Evolutionary conservation across 768 basidiomycete species (phyloP), one percentile per base, ranked within the genome.

Genomic region (Collybia mongolica): DNA sequence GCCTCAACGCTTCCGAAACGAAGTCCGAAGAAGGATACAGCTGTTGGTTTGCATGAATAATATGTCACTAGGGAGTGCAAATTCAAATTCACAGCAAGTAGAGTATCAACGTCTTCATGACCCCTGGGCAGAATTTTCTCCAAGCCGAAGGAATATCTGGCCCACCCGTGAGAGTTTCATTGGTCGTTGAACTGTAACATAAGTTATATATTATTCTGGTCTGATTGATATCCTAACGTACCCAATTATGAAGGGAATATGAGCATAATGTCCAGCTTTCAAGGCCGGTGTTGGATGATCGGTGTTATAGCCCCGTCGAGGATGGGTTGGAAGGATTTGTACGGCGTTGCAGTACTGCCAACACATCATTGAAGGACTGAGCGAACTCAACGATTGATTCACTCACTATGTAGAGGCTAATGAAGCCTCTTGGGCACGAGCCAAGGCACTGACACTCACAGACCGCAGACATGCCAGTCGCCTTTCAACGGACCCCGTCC

Each of bases 191-290:
- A 6, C 29, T 19, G 28, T 6, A 24, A 26, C 5, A 22, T 26
- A 4, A 12, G 17, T 12, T 8, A 5, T 26, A 22, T 15, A 17
- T n/a, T 7, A 7, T 7, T 45, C 44, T 12, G 23, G 12, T 14
- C 7, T 14, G 32, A 14, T 12, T 12, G n/a, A 9, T 6, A 45
- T n/a, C 12, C 19, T 29, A 15, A 60, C 71, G 19, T 55, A 82
- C 82, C 81, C 80, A 23, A 81, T 73, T 23, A 86, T 76, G 6
- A 83, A 56, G 2, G 80, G 76, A 3, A 83, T 74, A 14, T 17
- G 22, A 12, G 28, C 22, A 24, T 19, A 23, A 22, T 60, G 62
- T 12, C 69, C 68, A 6, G 54, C 39, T 7, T 59, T 39, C 42
- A 73, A 67, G 8, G 71, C 57, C 14, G 59, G 60, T 18, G 71